Base-by-base conservation (phyloP, 2,329 filamentous ascomycete species). In the Penicillium brevicompactum region DNA sequence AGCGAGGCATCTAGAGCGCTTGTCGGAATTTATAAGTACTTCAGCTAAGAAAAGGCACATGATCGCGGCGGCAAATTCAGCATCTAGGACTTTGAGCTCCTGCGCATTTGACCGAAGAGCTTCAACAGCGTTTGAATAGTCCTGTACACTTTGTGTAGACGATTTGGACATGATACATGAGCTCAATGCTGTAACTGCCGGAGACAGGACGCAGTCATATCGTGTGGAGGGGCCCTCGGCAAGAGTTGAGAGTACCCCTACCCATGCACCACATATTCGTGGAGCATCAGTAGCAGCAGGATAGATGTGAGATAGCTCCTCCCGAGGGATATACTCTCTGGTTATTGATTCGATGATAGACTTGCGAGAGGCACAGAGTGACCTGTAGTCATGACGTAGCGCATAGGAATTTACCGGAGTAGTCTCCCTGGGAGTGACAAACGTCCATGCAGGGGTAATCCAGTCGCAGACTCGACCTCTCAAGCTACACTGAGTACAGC, bases 181-280 rank as follows among this genome's bases (percentile, higher is more conserved):
- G 1, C 67, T 47, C 0, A 78, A 62, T 5, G 74, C 69, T 45
- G 66, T 67, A 49, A 76, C 65, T 2, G 74, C 67, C 1, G 67
- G 61, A 2, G 60, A 57, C 5, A 77, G 53, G 2, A 68, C 56
- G 1, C 56, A 38, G 7, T 67, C 60, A 18, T 46, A 45, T 30
- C 43, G 43, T 9, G 40, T 27, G 22, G 58, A 55, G 1, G 60
- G 50, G 11, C 57, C 57, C 8, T 53, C 45, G 1, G 64, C 60
- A 2, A 78, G 62, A 0, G 62, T 55, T 1, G 74, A 74, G 5
- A 78, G 65, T 7, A 72, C 66, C 48, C 74, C 73, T 0, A 77
- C 68, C 76, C 76, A 78, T 1, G 72, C 65, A 7, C 75, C 76
- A 51, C 75, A 77, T 43, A 76, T 70, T 9, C 70, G 67, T 4